Evolutionary conservation across 139 green algal genomes (phyloP).

Genomic region (Chlorella sp.): DNA sequence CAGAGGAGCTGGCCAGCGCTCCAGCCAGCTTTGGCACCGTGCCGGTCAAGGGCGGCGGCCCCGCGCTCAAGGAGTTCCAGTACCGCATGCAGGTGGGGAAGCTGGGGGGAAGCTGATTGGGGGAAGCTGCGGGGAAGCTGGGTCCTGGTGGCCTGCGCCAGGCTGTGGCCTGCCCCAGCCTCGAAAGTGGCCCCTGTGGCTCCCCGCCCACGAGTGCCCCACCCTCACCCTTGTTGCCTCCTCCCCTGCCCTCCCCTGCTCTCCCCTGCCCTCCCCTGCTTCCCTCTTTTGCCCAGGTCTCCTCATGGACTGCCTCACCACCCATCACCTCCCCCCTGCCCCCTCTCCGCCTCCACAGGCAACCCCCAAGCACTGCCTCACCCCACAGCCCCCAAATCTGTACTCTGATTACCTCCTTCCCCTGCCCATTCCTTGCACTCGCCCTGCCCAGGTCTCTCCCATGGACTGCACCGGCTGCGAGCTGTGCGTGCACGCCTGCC

Average conservation of each 20-base stretch:
- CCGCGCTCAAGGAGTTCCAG: slow-evolving; percentile 49
- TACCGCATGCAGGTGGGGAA: slow-evolving; percentile 62
- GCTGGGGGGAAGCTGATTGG: background rate
- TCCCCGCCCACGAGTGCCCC: too few relatives aligned
- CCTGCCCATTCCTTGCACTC: too few relatives aligned
- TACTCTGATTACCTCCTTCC: too few relatives aligned
- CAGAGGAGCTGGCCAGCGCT: slow-evolving; percentile 48
- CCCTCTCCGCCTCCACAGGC: background rate
- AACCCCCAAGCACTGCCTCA: too few relatives aligned
- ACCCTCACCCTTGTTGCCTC: too few relatives aligned
- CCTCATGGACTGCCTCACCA: background rate
- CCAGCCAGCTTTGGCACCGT: slow-evolving; percentile 50
- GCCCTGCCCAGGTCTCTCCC: slow-evolving; percentile 54
- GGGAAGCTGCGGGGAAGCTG: background rate
- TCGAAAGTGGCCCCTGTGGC: too few relatives aligned
- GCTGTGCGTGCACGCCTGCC: slow-evolving; percentile 67
- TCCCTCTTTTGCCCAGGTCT: background rate
- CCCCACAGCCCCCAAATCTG: too few relatives aligned
- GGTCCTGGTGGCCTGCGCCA: too few relatives aligned
- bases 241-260: background rate
- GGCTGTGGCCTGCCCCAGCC: too few relatives aligned
- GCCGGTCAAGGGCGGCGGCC: slow-evolving; percentile 41
- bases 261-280: too few relatives aligned
- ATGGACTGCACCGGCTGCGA: slow-evolving; percentile 72
- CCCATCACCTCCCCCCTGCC: background rate